These are phyloP conservation scores for Neonectria faginata DNA, from an alignment of 2,329 filamentous ascomycete species.

Conservation along the genomic window DNA sequence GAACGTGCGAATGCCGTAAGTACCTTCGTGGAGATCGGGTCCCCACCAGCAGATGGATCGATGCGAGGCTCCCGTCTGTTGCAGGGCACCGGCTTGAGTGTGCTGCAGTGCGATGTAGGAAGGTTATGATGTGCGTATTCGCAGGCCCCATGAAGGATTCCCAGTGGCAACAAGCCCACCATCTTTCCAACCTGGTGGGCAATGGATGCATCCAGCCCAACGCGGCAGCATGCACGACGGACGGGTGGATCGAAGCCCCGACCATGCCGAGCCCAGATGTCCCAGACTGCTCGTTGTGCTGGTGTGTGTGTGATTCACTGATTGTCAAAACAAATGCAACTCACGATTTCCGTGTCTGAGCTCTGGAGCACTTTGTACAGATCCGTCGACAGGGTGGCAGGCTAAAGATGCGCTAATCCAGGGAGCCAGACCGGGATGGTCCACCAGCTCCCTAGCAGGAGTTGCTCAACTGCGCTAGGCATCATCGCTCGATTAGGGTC, in stretches of 20 bases:
- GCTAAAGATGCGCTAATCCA: constrained; percentile 15
- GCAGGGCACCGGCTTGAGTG: constrained; percentile 8
- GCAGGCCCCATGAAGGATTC: constrained; percentile 14
- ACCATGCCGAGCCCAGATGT: constrained; percentile 26
- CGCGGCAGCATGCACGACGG: constrained; percentile 27
- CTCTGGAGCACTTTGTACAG: constrained; percentile 2
- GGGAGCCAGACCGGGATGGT: constrained; percentile 16
- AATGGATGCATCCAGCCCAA: constrained; percentile 28
- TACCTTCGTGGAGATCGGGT: constrained; percentile 13
- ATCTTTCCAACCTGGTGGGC: constrained; percentile 25
- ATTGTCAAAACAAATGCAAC: not conserved
- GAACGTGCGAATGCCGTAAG: not conserved
- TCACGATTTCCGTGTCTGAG: constrained; percentile 7
- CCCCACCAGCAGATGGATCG: constrained; percentile 13
- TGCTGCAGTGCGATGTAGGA: constrained; percentile 9
- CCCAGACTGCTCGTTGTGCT: not conserved
- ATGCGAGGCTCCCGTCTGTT: constrained; percentile 19
- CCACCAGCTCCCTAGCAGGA: constrained; percentile 17
- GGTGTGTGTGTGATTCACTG: not conserved
- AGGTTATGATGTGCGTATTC: constrained; percentile 21
- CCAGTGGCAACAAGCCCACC: constrained; percentile 30
- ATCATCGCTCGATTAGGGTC: constrained; percentile 29
- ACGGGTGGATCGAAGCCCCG: constrained; percentile 30
- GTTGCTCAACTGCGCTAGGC: constrained; percentile 24
- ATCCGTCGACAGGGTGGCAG: constrained; percentile 5